Conservation (phyloP, 106 monocot species). For the Chionographis japonica region DNA sequence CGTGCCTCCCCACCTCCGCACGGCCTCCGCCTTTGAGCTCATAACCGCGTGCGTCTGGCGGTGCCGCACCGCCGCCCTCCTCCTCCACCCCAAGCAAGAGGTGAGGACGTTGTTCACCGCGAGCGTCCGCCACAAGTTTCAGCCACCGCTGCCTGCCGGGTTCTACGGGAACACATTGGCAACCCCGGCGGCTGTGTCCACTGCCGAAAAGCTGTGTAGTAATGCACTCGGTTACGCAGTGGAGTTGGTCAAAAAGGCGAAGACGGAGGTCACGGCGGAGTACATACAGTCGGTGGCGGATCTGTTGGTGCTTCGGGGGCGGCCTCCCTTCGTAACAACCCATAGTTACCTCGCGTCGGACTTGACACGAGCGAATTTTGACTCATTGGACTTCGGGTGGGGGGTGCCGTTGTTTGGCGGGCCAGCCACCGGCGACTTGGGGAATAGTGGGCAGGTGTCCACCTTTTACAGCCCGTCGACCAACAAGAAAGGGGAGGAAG, state of each 20-base stretch:
- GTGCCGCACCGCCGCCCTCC: slow-evolving; percentile 36
- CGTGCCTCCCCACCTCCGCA: slow-evolving; percentile 24
- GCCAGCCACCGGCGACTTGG: slow-evolving; percentile 34
- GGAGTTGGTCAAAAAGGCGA: slow-evolving; percentile 35
- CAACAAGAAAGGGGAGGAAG: slow-evolving; percentile 39
- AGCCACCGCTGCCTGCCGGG: slow-evolving; percentile 25
- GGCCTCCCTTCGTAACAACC: slow-evolving; percentile 30
- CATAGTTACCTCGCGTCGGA: slow-evolving; percentile 41
- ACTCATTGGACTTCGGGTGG: slow-evolving; percentile 49
- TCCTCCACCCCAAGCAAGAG: slow-evolving; percentile 28
- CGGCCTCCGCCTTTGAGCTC: slow-evolving; percentile 28
- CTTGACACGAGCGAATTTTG: slow-evolving; percentile 31
- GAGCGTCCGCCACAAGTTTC: slow-evolving; percentile 20
- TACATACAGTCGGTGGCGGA: slow-evolving; percentile 50
- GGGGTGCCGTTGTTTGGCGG: slow-evolving; percentile 44
- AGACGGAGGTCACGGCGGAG: slow-evolving; percentile 22
- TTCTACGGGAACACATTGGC: slow-evolving; percentile 58
- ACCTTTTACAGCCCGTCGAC: slow-evolving; percentile 27
- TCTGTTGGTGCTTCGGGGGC: slow-evolving; percentile 35
- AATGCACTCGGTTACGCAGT: slow-evolving; percentile 36
- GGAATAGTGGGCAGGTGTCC: slow-evolving; percentile 16
- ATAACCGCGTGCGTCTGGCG: slow-evolving; percentile 51
- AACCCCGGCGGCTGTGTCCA: slow-evolving; percentile 33
- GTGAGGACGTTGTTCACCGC: slow-evolving; percentile 38
- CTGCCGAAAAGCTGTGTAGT: slow-evolving; percentile 22